Base-by-base conservation (phyloP, 306 rosid species). In the Vicia sativa region DNA sequence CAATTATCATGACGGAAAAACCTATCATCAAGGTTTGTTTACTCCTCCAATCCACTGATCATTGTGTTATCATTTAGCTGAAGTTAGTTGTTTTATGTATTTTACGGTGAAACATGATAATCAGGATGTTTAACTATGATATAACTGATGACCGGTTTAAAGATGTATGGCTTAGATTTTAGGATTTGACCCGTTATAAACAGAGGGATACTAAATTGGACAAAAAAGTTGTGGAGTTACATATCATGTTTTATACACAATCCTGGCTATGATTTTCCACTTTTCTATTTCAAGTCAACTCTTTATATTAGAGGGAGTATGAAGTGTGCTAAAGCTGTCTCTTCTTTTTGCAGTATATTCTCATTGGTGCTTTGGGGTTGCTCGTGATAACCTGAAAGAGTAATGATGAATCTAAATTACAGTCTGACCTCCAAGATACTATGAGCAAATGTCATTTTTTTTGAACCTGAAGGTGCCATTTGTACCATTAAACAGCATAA, bases 1-100 rank as follows among this genome's bases (percentile, higher is more conserved):
- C 98, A 6, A 89, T 92, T 68, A 83, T 92, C 68, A 89, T 92
- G 98, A 92, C 98, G 1, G 98, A 92, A 62, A 89, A 86, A 77
- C 96, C 98, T 31, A 87, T 92, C 52, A 87, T 92, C 65, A 92
- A 92, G 98, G 98, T 92, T 58, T 54, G 87, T 75, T 57, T 59
- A 9, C 63, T 72, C 14, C 35, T 26, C 68, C 67, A 34, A 23
- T 52, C 49, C 34, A 34, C 38, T 6, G 35, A 29, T 5, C 35
- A 5, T 42, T 21, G 1, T 18, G 41, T 73, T 37, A 48, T 65
- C 14, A 73, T 53, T 39, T 54, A 59, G 34, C 78, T 62, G 58
- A 62, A 61, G 15, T 54, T 34, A 35, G 4, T 9, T 29, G 42
- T 60, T 42, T 26, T 13, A 0, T 23, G 11, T 45, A 15, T 56